Base-by-base conservation (phyloP, 192 early-diverging fungal species). In the Helicostylum pulchrum region DNA sequence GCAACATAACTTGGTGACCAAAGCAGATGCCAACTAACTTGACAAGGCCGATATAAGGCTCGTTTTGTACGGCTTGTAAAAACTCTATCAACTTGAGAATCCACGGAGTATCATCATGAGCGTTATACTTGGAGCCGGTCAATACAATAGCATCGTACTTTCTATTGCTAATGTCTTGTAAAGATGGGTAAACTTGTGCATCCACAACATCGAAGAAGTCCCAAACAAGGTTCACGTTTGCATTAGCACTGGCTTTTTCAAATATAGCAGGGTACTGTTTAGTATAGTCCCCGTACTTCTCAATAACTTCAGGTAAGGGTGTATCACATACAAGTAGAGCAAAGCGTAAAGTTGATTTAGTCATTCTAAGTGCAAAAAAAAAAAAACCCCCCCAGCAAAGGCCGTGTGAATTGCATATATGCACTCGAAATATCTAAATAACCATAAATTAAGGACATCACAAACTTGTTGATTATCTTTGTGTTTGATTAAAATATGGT, bases 1-100 rank as follows among this genome's bases (percentile, higher is more conserved):
- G 78, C 10, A 86, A 89, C 44, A 94, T 73, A 39, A 92, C 79
- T 70, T 94, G 92, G 56, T 94, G 92, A 11, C 92, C 92, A 80
- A 92, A 94, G 53, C 92, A 94, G 34, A 94, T 70, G 4, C 90
- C 89, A 54, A 93, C 50, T 10, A 90, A 54, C 62, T 78, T 83
- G 31, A 80, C 52, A 45, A 75, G 62, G 2, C 56, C 66, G 7
- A 73, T 65, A 55, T 65, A 17, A 9, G 12, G 17, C 14, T 19
- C 14, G 0, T 19, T 48, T 39, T 61, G 55, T 17, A 84, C 47
- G 0, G 65, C 31, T 21, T 69, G 56, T n/a, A 88, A 76, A 67
- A 79, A 92, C 0, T 77, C 64, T 20, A 81, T 70, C 7, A 90
- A 69, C 7, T 78, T 69, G 32, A 77, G 46, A 44, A 90, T 90